Base-by-base conservation (phyloP, 1,284 basidiomycete species). In the Apiotrichum akiyoshidainum region DNA sequence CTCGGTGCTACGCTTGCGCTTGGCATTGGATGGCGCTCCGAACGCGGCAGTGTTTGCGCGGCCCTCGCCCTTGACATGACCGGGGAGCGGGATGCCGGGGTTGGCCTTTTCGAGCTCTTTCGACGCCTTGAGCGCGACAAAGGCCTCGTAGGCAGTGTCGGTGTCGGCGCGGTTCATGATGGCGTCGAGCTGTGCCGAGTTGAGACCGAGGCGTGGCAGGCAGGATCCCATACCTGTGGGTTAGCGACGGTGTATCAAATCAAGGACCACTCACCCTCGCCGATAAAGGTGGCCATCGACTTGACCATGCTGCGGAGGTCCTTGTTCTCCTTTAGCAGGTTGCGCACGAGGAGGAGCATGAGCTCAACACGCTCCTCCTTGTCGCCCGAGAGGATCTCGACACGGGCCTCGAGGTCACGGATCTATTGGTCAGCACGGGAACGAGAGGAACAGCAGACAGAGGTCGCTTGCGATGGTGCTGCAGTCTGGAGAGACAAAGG, bases 61-160 rank as follows among this genome's bases (percentile, higher is more conserved):
- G 11, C 11, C 37, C n/a, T 37, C 40, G 35, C 37, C 44, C 45
- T 46, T 45, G 44, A 48, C 49, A 26, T 13, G 46, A 19, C 70
- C 71, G 5, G 51, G 31, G 4, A 71, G 31, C 12, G 59, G 55
- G 10, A 72, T 56, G 2, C 71, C 73, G 1, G 73, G 71, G 52
- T 75, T 70, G 22, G 67, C 63, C 35, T 62, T 59, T 53, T 69
- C 57, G 47, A 71, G 57, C 61, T 75, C 70, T 47, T 66, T 68
- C 17, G 68, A 68, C 33, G 72, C 75, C 35, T 83, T 77, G 46
- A 79, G 69, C 5, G 73, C 66, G 62, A 90, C 85, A 69, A 88
- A 92, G 49, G 89, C 87, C 71, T 93, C 90, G 82, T 87, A 91
- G 33, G 90, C 91, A 1, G 90, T 92, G 72, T 94, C 91, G 0